These are phyloP conservation scores for Xerocomus brunneocitrinus DNA, from an alignment of 768 basidiomycete genomes.

Conservation along the genomic window DNA sequence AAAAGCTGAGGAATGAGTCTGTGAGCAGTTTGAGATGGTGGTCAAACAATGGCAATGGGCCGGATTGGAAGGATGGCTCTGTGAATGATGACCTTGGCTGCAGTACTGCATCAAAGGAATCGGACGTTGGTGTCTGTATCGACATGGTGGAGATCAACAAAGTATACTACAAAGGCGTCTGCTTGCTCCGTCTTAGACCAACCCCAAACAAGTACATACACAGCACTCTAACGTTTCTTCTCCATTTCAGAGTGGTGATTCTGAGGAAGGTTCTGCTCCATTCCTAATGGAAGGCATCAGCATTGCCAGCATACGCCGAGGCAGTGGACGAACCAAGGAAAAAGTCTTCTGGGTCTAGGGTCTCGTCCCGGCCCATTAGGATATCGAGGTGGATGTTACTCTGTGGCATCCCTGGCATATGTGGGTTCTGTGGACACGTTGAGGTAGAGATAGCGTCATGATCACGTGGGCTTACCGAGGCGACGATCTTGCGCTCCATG, in stretches of 20 bases:
- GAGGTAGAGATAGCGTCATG: neutral
- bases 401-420: conserved; percentile 57
- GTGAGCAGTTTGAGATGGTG: conserved; percentile 60
- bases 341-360: conserved; percentile 71
- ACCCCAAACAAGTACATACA: conserved; percentile 24
- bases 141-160: conserved; percentile 17
- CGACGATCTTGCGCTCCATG: conserved; percentile 91
- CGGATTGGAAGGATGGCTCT: conserved; percentile 32
- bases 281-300: conserved; percentile 36
- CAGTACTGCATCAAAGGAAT: conserved; percentile 20
- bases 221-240: conserved; percentile 43
- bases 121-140: conserved; percentile 10
- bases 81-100: conserved; percentile 24
- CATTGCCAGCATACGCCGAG: neutral
- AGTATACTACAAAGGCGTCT: neutral
- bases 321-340: conserved; percentile 56
- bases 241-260: conserved; percentile 68
- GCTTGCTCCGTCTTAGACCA: conserved; percentile 1
- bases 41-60: conserved; percentile 70
- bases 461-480: conserved; percentile 43
- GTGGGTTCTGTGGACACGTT: conserved; percentile 47
- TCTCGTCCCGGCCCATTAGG: conserved; percentile 88
- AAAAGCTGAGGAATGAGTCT: conserved; percentile 76
- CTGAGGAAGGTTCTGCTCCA: conserved; percentile 45
- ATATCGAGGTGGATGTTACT: conserved; percentile 90